These are phyloP conservation scores for Scutellaria galericulata DNA, from an alignment of 257 asterid species.

Conservation along the genomic window DNA sequence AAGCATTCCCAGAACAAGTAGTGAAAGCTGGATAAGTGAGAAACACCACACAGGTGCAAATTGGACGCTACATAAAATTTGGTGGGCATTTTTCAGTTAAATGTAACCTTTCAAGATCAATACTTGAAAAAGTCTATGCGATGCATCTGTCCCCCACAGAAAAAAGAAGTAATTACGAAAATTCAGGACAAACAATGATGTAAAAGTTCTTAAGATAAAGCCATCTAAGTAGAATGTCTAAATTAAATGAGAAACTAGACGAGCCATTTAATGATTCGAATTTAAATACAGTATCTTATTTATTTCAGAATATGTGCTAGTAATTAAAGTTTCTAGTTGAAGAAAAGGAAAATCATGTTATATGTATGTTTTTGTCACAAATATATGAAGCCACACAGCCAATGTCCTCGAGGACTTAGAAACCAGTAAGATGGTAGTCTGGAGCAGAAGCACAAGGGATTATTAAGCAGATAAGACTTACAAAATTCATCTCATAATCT, in stretches of 20 bases:
- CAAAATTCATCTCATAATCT: slow-evolving; percentile 76
- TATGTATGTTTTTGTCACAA: slow-evolving; percentile 2
- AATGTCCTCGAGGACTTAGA: not conserved
- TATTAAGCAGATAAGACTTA: slow-evolving; percentile 55
- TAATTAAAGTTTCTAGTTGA: not conserved
- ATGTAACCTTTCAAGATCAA: not conserved
- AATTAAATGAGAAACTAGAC: slow-evolving; percentile 15
- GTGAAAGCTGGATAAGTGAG: not conserved
- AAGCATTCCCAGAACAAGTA: not conserved
- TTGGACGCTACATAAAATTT: not conserved
- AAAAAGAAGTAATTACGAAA: slow-evolving; percentile 15
- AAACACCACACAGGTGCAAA: not conserved
- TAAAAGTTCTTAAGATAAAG: not conserved
- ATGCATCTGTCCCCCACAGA: not conserved
- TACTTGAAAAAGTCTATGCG: not conserved
- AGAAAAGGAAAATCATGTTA: not conserved
- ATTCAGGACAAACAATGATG: not conserved
- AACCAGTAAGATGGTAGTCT: slow-evolving; percentile 4
- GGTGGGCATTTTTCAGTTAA: not conserved
- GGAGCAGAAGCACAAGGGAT: slow-evolving; percentile 28
- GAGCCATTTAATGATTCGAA: slow-evolving; percentile 3
- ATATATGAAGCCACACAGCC: slow-evolving; percentile 11
- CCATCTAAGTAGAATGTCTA: not conserved
- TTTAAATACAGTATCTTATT: not conserved
- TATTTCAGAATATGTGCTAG: slow-evolving; percentile 1